A percentile compares a stretch with the other conserved stretches of the same genome.
phyloP scores from a whole-genome alignment of 1,284 basidiomycete genomes.

The Ceratobasidium sp. region DNA sequence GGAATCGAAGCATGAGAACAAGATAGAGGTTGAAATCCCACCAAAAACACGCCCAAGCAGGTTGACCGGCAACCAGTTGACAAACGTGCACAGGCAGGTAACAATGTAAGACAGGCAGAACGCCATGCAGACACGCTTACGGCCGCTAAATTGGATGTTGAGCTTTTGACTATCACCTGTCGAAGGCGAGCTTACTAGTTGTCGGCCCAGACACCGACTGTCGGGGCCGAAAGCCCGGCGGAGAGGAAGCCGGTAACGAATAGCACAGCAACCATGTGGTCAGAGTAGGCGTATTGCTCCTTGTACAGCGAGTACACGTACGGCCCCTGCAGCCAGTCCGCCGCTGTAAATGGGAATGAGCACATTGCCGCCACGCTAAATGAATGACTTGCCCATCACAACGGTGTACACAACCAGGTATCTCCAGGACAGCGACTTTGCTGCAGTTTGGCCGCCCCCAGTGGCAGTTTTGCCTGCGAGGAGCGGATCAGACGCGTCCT shows the following conservation, averaged over 20 bases:
- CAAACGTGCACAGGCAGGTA: conserved; percentile 64
- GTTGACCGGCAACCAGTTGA: conserved; percentile 64
- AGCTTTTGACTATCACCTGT: background rate
- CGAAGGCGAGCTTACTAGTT: conserved; percentile 61
- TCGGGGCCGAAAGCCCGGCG: conserved; percentile 69
- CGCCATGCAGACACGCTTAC: conserved; percentile 67
- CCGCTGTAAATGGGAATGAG: conserved; percentile 54
- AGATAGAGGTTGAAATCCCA: conserved; percentile 73
- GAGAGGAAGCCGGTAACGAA: conserved; percentile 77
- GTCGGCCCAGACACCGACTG: conserved; percentile 78
- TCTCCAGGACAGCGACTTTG: conserved; percentile 58
- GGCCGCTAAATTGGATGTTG: conserved; percentile 56
- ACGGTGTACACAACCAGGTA: conserved; percentile 73
- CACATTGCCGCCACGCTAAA: background rate
- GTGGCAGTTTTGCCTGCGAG: conserved; percentile 42
- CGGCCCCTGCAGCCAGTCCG: conserved; percentile 81
- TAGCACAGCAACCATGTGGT: conserved; percentile 67
- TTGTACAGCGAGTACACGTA: conserved; percentile 75
- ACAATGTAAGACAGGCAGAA: conserved; percentile 71
- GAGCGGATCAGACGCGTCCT: conserved; percentile 52
- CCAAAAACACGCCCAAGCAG: conserved; percentile 68
- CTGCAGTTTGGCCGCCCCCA: conserved; percentile 42
- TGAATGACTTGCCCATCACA: conserved; percentile 67
- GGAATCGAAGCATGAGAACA: conserved; percentile 76
- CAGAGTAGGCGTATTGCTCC: conserved; percentile 69